A percentile compares a stretch with the other conserved stretches of the same genome.
Evolutionary conservation across 1,139 yeast genomes (phyloP).

Genomic region (Kluyveromyces sp.): DNA sequence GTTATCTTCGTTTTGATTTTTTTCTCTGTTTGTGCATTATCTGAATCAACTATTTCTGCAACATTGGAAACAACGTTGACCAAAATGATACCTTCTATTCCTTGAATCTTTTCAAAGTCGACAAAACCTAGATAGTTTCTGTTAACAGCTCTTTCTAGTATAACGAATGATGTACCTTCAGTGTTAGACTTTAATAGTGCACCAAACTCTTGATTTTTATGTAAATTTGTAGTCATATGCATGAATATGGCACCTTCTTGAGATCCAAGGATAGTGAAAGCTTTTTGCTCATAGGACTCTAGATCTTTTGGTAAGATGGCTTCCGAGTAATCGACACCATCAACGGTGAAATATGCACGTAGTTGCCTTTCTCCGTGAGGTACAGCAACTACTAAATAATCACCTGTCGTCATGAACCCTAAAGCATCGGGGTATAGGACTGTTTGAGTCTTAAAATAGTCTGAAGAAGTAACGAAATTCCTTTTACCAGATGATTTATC

Average conservation of each 20-base stretch:
- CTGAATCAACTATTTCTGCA: slow-evolving; percentile 14
- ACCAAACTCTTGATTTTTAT: slow-evolving; percentile 57
- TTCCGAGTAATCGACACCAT: slow-evolving; percentile 73
- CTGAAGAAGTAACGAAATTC: slow-evolving; percentile 43
- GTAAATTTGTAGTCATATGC: slow-evolving; percentile 65
- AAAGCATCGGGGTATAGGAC: slow-evolving; percentile 44
- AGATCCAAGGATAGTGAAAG: slow-evolving; percentile 79
- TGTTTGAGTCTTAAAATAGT: slow-evolving; percentile 40
- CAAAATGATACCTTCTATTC: slow-evolving; percentile 80
- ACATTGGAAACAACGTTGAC: slow-evolving; percentile 61
- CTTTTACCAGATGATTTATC: slow-evolving; percentile 29
- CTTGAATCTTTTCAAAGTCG: slow-evolving; percentile 80
- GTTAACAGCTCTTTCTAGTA: slow-evolving; percentile 66
- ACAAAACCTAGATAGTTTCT: slow-evolving; percentile 68
- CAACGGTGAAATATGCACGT: slow-evolving; percentile 67
- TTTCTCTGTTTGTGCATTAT: slow-evolving; percentile 36
- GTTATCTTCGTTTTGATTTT: slow-evolving; percentile 65
- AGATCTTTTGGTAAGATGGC: slow-evolving; percentile 73
- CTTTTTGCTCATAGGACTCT: slow-evolving; percentile 51
- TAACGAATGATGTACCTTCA: slow-evolving; percentile 89
- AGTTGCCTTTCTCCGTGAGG: slow-evolving; percentile 36
- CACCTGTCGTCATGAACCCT: slow-evolving; percentile 61
- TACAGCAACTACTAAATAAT: slow-evolving; percentile 66
- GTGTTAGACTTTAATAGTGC: slow-evolving; percentile 83
- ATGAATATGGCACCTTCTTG: slow-evolving; percentile 67